Percentiles rank a stretch among this genome's conserved stretches.
These are phyloP conservation scores for Chalciporus chontae DNA, from an alignment of 768 basidiomycete genomes.

Conservation along the genomic window DNA sequence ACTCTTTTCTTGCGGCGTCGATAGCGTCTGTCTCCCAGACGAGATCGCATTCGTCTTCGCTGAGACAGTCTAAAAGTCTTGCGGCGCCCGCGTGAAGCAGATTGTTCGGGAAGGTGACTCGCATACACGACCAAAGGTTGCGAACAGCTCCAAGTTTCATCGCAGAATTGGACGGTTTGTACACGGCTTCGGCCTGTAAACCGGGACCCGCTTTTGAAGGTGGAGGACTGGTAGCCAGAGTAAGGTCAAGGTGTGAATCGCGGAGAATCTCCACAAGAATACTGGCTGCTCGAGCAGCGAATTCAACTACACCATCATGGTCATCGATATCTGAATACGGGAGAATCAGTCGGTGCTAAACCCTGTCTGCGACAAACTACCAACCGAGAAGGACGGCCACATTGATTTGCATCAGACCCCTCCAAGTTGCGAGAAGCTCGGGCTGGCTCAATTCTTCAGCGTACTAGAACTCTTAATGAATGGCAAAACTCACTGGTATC, in stretches of 20 bases:
- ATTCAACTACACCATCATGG: constrained; percentile 34
- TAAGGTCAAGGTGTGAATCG: constrained; percentile 44
- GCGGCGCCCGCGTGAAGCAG: constrained; percentile 43
- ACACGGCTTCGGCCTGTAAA: constrained; percentile 3
- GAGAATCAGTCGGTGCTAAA: constrained; percentile 8
- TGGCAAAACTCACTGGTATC: constrained; percentile 45
- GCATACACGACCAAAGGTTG: constrained; percentile 54
- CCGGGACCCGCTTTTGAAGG: constrained; percentile 3
- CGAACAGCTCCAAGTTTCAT: constrained; percentile 57
- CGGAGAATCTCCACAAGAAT: constrained; percentile 49
- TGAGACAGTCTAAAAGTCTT: constrained; percentile 46
- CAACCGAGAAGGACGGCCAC: constrained; percentile 50
- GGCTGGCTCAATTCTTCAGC: constrained; percentile 26
- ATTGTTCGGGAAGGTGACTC: constrained; percentile 38
- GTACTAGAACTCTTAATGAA: background rate
- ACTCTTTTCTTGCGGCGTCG: constrained; percentile 47
- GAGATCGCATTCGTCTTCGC: constrained; percentile 45
- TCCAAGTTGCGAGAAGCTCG: constrained; percentile 55
- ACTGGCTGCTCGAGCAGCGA: constrained; percentile 38
- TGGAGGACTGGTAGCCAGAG: constrained; percentile 22
- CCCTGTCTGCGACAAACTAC: constrained; percentile 28
- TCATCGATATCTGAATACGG: constrained; percentile 41
- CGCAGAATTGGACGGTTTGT: constrained; percentile 36
- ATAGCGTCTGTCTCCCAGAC: constrained; percentile 40
- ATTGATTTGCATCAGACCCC: constrained; percentile 49